Evolutionary conservation across 352 stramenopile genomes (phyloP).

Genomic region (Globisporangium orthogonon): DNA sequence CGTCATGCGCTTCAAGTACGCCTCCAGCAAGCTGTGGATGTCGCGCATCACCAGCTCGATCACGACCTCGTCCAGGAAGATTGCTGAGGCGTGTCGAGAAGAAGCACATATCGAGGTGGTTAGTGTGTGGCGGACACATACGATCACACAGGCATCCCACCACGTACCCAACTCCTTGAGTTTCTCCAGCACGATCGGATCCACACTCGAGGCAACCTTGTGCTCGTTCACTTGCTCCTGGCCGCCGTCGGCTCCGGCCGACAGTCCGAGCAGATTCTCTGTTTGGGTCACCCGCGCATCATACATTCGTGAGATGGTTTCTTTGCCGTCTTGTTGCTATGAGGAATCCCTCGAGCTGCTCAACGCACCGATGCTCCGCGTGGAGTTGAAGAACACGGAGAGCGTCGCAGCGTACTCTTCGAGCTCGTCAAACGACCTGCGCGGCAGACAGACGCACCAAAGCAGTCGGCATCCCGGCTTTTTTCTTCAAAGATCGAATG

Average conservation of each 20-base stretch:
- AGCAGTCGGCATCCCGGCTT: no score
- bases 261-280: slow-evolving; percentile 58
- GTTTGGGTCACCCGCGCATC: neutral
- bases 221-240: slow-evolving; percentile 52
- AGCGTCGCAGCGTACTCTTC: slow-evolving; percentile 69
- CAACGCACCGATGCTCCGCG: slow-evolving; percentile 46
- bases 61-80: slow-evolving; percentile 79
- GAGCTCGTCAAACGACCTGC: slow-evolving; percentile 46
- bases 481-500: neutral
- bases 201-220: slow-evolving; percentile 17
- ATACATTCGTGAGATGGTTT: neutral
- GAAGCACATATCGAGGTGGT: neutral
- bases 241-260: slow-evolving; percentile 37
- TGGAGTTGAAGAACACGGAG: slow-evolving; percentile 70
- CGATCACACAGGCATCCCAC: neutral
- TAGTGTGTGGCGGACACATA: neutral
- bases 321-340: neutral
- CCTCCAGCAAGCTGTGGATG: slow-evolving; percentile 55
- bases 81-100: slow-evolving; percentile 19
- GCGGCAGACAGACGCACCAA: neutral
- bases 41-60: slow-evolving; percentile 74
- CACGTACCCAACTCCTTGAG: slow-evolving; percentile 48
- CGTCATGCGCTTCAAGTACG: slow-evolving; percentile 53
- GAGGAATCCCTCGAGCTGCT: no score
- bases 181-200: slow-evolving; percentile 26